These are phyloP conservation scores for Plasmodium vivax DNA, from an alignment of 169 alveolate genomes.

Conservation along the genomic window DNA sequence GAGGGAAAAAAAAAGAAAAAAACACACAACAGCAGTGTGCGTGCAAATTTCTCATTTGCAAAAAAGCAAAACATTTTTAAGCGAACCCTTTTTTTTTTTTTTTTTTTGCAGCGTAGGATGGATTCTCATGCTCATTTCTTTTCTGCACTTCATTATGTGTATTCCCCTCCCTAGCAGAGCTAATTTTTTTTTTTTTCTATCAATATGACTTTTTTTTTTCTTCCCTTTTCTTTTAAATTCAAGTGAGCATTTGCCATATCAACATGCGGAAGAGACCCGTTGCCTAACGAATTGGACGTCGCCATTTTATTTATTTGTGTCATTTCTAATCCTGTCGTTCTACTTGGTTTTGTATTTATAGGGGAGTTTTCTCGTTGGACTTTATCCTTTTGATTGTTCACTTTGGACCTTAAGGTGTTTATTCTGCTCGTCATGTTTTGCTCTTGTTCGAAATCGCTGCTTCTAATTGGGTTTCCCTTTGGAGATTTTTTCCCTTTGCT, in stretches of 20 bases:
- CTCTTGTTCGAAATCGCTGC: not conserved
- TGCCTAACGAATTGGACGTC: not conserved
- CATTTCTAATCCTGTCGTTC: not conserved
- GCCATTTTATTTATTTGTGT: not conserved
- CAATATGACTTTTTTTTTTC: not conserved
- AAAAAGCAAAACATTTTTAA: not conserved
- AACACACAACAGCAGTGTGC: not conserved
- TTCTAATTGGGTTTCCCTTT: not conserved
- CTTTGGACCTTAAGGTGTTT: not conserved
- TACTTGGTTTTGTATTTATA: not conserved
- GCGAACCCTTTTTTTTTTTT: not conserved
- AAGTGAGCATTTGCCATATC: not conserved
- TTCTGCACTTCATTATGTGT: not conserved
- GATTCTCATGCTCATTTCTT: not conserved
- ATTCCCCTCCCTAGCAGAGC: not conserved
- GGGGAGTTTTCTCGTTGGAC: not conserved
- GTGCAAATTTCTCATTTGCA: not conserved
- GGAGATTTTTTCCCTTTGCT: not conserved
- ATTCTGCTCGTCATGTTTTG: not conserved
- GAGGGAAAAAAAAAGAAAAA: not conserved
- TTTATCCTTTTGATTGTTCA: not conserved
- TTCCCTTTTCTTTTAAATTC: slow-evolving; percentile 16
- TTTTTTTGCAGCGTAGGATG: not conserved
- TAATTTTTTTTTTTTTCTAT: slow-evolving; percentile 1
- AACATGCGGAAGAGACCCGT: not conserved